These are phyloP conservation scores for Ophiorrhiza pumila DNA, from an alignment of 257 asterid genomes.

Conservation along the genomic window DNA sequence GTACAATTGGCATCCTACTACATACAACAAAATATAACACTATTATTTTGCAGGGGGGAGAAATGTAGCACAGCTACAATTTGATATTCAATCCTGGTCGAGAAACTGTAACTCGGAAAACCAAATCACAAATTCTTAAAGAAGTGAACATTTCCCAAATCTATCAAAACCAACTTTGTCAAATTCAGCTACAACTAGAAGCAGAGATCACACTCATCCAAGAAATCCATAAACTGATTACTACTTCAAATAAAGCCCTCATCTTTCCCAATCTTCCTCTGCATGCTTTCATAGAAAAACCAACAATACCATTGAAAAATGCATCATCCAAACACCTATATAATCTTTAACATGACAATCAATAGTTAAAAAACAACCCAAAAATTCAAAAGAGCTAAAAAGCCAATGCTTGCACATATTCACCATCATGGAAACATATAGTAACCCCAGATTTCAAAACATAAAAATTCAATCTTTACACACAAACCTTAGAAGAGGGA, in stretches of 20 bases:
- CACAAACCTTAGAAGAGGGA: conserved; percentile 51
- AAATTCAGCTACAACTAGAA: not conserved
- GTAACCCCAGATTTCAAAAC: not conserved
- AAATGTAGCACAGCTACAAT: not conserved
- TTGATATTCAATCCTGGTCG: too few species aligned
- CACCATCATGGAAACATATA: not conserved
- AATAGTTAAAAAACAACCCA: not conserved
- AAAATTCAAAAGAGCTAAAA: not conserved
- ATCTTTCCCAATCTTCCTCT: not conserved
- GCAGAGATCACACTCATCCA: not conserved
- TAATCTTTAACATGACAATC: not conserved
- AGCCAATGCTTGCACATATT: not conserved
- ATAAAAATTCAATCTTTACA: conserved; percentile 1
- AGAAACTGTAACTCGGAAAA: too few species aligned
- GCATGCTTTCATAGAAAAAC: not conserved
- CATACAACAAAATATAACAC: too few species aligned
- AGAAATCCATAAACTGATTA: not conserved
- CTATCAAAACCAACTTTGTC: conserved; percentile 4
- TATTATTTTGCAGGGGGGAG: not conserved
- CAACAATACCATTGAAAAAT: not conserved
- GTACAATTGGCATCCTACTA: not conserved
- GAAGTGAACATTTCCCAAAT: not conserved
- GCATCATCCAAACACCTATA: not conserved
- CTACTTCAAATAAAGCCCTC: not conserved
- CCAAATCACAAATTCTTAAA: not conserved